Base-by-base conservation (phyloP, 305 asterid genomes). In the Plantago coronopus region DNA sequence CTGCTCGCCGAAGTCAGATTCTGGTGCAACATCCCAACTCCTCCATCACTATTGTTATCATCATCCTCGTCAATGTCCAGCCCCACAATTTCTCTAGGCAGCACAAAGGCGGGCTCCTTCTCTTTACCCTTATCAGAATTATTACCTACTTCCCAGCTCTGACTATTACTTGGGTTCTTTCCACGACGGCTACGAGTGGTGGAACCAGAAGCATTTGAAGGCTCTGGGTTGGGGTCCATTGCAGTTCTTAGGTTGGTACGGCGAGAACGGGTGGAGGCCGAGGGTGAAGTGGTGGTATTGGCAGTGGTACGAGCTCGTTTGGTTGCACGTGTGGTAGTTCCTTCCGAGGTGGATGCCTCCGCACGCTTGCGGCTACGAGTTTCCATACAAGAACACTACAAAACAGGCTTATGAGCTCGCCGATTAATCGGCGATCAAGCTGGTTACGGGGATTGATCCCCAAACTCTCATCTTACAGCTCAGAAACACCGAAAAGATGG, bases 301-400 rank as follows among this genome's bases (percentile, higher is more conserved):
- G 83, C 51, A 44, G 96, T 72, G 62, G 67, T 59, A 76, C 96
- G 97, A 72, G 96, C 38, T 65, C 96, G 89, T 76, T 94, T 94
- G 62, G 76, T 63, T 59, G 96, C 83, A 68, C 95, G 95, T 48
- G 97, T 84, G 65, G 83, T 70, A 50, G 95, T 85, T 69, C 94
- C 90, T 81, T 94, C 79, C 81, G 97, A 87, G 79, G 95, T 81
- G 82, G 95, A 83, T 82, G 97, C 97, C 96, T 90, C 97, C 89
- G 91, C 96, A 89, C 99, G 96, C 95, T 94, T 94, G 79, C 97
- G 96, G 87, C 96, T 87, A 66, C 99, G 97, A 84, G 99, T 90
- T 94, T 94, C 99, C 99, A 89, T 94, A 90, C 97, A 94, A 89
- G 79, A 81, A 54, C 94, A 81, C 83, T 71, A 72, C 76, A 66